A percentile compares a stretch with the other conserved stretches of the same genome.
These are phyloP conservation scores for Zygosaccharomyces bailii DNA, from an alignment of 805 yeast genomes.

Conservation along the genomic window DNA sequence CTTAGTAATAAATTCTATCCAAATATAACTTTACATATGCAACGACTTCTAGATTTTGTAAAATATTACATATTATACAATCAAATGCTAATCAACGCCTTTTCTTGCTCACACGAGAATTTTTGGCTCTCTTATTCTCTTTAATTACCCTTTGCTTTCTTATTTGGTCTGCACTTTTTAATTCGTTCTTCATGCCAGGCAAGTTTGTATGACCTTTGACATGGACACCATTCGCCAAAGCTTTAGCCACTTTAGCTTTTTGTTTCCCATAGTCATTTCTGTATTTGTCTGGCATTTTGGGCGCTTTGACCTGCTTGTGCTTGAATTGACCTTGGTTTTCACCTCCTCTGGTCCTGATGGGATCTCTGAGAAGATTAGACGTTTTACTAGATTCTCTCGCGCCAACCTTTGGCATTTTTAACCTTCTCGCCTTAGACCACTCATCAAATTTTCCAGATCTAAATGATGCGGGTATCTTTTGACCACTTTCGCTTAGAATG, in stretches of 20 bases:
- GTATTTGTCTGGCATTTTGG: constrained; percentile 83
- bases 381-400: constrained; percentile 44
- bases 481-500: constrained; percentile 94
- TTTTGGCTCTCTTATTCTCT: constrained; percentile 78
- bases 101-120: constrained; percentile 67
- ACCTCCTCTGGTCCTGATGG: constrained; percentile 25
- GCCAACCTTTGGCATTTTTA: constrained; percentile 53
- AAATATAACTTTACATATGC: too few relatives aligned
- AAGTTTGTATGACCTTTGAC: constrained; percentile 61
- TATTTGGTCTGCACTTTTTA: constrained; percentile 68
- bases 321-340: constrained; percentile 51
- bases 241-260: constrained; percentile 75
- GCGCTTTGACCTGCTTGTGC: constrained; percentile 74
- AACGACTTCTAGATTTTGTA: too few relatives aligned
- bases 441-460: constrained; percentile 87
- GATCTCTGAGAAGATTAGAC: constrained; percentile 35
- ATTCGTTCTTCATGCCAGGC: constrained; percentile 45
- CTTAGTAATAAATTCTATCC: too few relatives aligned
- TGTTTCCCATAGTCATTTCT: constrained; percentile 85
- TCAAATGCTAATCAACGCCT: too few relatives aligned
- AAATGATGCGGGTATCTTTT: constrained; percentile 84
- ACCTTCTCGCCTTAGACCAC: constrained; percentile 75
- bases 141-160: constrained; percentile 67
- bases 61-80: not conserved
- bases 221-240: constrained; percentile 65